These are phyloP conservation scores for Arabidopsis hybrid DNA, from an alignment of 441 rosid species.

Conservation along the genomic window DNA sequence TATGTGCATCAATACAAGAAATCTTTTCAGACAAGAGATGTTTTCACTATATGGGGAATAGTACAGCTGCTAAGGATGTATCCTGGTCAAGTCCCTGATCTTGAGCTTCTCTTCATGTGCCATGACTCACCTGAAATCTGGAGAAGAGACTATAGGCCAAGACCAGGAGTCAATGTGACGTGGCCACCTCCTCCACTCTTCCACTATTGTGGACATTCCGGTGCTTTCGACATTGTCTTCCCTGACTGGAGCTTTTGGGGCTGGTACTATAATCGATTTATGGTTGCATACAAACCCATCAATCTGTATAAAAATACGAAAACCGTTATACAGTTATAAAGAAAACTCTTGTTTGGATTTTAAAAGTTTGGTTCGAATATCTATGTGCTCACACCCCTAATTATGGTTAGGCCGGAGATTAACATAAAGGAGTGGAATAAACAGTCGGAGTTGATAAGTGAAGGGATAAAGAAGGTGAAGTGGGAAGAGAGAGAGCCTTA, in stretches of 20 bases:
- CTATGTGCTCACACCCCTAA: neutral
- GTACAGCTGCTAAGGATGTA: constrained; percentile 65
- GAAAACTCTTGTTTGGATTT: too few relatives aligned
- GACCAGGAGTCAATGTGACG: constrained; percentile 20
- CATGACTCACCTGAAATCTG: constrained; percentile 49
- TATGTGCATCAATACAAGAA: constrained; percentile 53
- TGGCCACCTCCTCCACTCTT: constrained; percentile 61
- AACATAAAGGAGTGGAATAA: constrained; percentile 59
- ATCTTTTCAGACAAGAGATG: constrained; percentile 57
- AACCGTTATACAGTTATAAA: too few relatives aligned
- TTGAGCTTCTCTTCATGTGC: constrained; percentile 63
- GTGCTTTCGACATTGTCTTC: constrained; percentile 52
- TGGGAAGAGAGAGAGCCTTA: constrained; percentile 65
- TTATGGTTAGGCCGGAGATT: constrained; percentile 53
- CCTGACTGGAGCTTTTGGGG: constrained; percentile 84
- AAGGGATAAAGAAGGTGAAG: constrained; percentile 46
- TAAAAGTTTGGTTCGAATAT: neutral
- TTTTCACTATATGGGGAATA: constrained; percentile 69
- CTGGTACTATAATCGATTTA: neutral
- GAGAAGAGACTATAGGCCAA: constrained; percentile 35
- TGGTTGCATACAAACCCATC: neutral
- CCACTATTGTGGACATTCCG: constrained; percentile 52
- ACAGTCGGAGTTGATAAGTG: constrained; percentile 44
- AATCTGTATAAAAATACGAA: too few relatives aligned
- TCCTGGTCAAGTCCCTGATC: constrained; percentile 65